Conservation (phyloP, 2,329 filamentous ascomycete genomes). For the Bipolaris oryzae region DNA sequence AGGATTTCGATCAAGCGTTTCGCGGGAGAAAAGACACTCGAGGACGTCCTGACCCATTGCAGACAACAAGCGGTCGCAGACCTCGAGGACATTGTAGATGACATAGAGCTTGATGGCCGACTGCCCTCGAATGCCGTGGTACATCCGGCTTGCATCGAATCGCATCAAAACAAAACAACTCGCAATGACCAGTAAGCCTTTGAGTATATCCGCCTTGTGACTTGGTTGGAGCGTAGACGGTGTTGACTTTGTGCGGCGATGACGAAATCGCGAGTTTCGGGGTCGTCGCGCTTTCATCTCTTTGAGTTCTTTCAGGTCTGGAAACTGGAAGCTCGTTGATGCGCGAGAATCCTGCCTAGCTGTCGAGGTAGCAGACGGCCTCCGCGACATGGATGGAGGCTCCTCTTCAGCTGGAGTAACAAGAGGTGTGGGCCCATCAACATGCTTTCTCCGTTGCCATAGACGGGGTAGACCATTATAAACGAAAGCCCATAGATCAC, state of each 20-base stretch:
- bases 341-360: constrained; percentile 30
- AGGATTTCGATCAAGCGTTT: constrained; percentile 85
- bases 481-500: constrained; percentile 76
- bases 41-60: constrained; percentile 95
- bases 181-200: constrained; percentile 83
- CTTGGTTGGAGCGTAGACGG: constrained; percentile 84
- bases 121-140: constrained; percentile 94
- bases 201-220: constrained; percentile 94
- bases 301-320: constrained; percentile 38
- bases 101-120: constrained; percentile 98
- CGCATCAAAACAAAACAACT: constrained; percentile 86
- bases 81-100: constrained; percentile 96
- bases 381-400: constrained; percentile 32
- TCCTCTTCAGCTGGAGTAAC: constrained; percentile 39
- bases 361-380: constrained; percentile 30
- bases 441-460: constrained; percentile 67
- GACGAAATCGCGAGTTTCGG: constrained; percentile 52
- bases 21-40: constrained; percentile 91
- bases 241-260: constrained; percentile 79
- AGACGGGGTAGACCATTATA: constrained; percentile 79
- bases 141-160: constrained; percentile 96
- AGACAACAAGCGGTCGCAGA: constrained; percentile 85
- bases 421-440: constrained; percentile 38
- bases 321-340: constrained; percentile 34
- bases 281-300: constrained; percentile 36